phyloP scores from a whole-genome alignment of 2,329 filamentous ascomycete genomes.

The Neodidymelliopsis sp. region DNA sequence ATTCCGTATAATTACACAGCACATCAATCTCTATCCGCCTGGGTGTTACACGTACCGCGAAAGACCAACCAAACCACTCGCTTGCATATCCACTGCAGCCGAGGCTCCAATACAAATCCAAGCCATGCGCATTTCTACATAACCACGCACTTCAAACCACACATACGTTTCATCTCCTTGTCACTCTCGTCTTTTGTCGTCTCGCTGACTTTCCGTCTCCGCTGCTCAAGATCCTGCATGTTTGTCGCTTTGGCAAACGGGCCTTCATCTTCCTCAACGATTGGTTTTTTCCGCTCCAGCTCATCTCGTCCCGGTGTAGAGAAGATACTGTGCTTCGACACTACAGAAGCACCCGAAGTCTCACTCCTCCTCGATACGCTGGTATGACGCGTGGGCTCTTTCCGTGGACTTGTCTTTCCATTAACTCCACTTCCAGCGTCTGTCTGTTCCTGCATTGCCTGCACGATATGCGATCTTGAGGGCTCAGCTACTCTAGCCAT shows the following conservation, averaged over 20 bases:
- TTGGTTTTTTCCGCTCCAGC: conserved; percentile 37
- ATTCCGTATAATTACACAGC: too few species aligned
- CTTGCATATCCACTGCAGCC: too few species aligned
- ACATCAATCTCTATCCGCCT: too few species aligned
- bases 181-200: not conserved
- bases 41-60: too few species aligned
- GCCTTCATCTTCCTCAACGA: conserved; percentile 33
- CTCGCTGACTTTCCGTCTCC: conserved; percentile 25
- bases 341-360: conserved; percentile 6
- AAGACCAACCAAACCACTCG: too few species aligned
- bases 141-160: conserved; percentile 21
- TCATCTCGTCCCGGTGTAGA: conserved; percentile 43
- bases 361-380: conserved; percentile 9
- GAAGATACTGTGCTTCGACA: conserved; percentile 25
- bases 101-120: too few species aligned
- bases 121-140: too few species aligned
- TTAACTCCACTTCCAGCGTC: too few species aligned
- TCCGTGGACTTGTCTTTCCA: too few species aligned
- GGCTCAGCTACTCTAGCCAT: not conserved
- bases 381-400: not conserved
- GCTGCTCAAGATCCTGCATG: conserved; percentile 25
- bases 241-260: conserved; percentile 29
- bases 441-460: conserved; percentile 2
- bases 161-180: conserved; percentile 1
- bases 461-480: conserved; percentile 3